These are phyloP conservation scores for Corchorus olitorius DNA, from an alignment of 345 rosid species.

Conservation along the genomic window DNA sequence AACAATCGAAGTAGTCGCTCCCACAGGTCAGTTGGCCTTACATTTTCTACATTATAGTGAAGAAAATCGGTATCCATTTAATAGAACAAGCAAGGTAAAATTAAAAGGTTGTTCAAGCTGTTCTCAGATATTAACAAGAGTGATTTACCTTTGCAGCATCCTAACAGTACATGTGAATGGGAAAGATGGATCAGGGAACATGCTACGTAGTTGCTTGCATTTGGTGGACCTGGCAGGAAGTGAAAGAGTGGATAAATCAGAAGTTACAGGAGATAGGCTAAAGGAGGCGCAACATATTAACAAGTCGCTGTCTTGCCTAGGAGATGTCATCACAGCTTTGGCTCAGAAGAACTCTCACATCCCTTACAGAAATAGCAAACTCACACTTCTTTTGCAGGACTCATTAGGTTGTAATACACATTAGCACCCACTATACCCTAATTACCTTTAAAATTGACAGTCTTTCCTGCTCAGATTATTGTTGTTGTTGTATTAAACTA, in stretches of 20 bases:
- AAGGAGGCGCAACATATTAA: constrained; percentile 93
- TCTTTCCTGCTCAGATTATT: background rate
- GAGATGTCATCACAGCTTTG: constrained; percentile 89
- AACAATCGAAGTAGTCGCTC: constrained; percentile 88
- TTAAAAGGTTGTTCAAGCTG: background rate
- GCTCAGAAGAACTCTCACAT: constrained; percentile 86
- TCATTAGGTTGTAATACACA: constrained; percentile 59
- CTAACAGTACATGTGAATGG: constrained; percentile 85
- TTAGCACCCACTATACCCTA: background rate
- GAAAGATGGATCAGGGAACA: constrained; percentile 68
- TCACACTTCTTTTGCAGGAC: constrained; percentile 91
- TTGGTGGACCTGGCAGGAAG: constrained; percentile 98
- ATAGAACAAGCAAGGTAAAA: background rate
- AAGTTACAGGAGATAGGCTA: constrained; percentile 90
- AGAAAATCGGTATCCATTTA: background rate
- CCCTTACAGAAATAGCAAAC: constrained; percentile 97
- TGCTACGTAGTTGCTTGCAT: constrained; percentile 79
- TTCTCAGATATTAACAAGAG: constrained; percentile 15
- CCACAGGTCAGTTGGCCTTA: constrained; percentile 61
- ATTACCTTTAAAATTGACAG: background rate
- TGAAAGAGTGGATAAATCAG: constrained; percentile 92
- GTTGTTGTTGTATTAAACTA: background rate
- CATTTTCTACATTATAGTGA: background rate
- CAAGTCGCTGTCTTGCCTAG: constrained; percentile 91
- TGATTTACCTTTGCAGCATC: constrained; percentile 53